A percentile compares a stretch with the other conserved stretches of the same genome.
Conservation (phyloP, 2,329 filamentous ascomycete genomes). For the Aureobasidium sp. region DNA sequence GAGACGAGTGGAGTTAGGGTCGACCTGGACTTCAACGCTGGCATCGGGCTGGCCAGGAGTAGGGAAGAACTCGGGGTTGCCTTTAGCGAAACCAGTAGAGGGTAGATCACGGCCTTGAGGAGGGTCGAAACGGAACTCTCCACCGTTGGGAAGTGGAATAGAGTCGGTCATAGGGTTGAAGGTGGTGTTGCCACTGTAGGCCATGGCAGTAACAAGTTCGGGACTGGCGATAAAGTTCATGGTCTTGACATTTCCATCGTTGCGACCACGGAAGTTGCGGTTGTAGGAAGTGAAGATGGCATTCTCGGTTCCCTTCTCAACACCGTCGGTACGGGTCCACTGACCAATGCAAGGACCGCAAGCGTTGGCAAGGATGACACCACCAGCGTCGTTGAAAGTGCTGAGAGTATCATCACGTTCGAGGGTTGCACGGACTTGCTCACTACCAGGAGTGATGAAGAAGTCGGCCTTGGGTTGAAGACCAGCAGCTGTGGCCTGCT, state of each 20-base stretch:
- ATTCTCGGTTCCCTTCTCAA: constrained; percentile 96
- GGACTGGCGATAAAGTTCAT: constrained; percentile 95
- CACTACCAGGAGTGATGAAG: constrained; percentile 95
- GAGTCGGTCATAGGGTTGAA: constrained; percentile 97
- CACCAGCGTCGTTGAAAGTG: constrained; percentile 97
- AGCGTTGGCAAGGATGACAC: constrained; percentile 94
- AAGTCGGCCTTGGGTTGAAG: constrained; percentile 95
- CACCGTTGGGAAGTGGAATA: constrained; percentile 95
- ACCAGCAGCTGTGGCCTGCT: constrained; percentile 91
- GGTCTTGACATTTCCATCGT: constrained; percentile 95
- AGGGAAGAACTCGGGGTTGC: constrained; percentile 93
- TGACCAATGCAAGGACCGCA: constrained; percentile 94
- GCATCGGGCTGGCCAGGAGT: too few species aligned
- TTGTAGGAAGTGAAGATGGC: constrained; percentile 99
- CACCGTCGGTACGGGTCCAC: constrained; percentile 94
- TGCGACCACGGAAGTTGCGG: constrained; percentile 99
- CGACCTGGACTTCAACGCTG: constrained; percentile 82
- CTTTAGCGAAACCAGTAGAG: constrained; percentile 78
- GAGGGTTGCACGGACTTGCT: constrained; percentile 97
- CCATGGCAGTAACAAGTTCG: constrained; percentile 88
- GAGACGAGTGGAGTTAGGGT: constrained; percentile 92
- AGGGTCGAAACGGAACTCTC: constrained; percentile 89
- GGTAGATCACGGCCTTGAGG: constrained; percentile 88
- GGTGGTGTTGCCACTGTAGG: constrained; percentile 83
- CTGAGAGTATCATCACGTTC: constrained; percentile 90